Evolutionary conservation across 108 stramenopile genomes (phyloP).

Genomic region (Nitzschia putrida): DNA sequence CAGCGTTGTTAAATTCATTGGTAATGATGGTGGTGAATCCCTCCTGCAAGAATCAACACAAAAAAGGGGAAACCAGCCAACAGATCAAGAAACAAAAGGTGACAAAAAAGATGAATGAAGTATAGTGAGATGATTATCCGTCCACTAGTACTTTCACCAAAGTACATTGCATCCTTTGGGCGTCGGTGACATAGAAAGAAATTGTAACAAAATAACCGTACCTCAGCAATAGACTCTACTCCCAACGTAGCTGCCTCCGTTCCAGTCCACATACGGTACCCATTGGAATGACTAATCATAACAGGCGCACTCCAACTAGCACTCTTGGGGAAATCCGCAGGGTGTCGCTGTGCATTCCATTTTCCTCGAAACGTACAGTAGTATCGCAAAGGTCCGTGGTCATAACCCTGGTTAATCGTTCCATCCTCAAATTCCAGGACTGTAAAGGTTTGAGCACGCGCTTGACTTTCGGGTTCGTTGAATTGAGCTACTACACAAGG

Average conservation of each 20-base stretch:
- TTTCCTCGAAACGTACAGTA: conserved; percentile 56
- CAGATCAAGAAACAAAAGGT: no score
- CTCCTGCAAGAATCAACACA: conserved; percentile 22
- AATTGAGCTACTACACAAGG: conserved; percentile 14
- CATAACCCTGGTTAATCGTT: conserved; percentile 37
- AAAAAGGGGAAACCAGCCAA: background rate
- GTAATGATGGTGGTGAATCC: conserved; percentile 43
- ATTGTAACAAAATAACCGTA: conserved; percentile 21
- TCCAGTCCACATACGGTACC: conserved; percentile 47
- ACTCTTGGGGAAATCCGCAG: conserved; percentile 39
- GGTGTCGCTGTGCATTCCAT: conserved; percentile 48
- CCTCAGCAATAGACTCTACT: conserved; percentile 50
- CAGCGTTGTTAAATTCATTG: conserved; percentile 41
- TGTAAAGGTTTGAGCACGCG: conserved; percentile 34
- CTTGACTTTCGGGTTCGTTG: conserved; percentile 37
- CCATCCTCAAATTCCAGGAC: conserved; percentile 32
- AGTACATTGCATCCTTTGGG: background rate
- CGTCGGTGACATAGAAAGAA: no score
- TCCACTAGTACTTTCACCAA: background rate
- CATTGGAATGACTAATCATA: conserved; percentile 36
- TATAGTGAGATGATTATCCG: background rate
- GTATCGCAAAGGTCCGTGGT: conserved; percentile 30
- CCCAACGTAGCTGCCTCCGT: conserved; percentile 44
- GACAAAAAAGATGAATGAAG: conserved; percentile 1
- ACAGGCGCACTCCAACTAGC: conserved; percentile 37